Evolutionary conservation across 2,329 filamentous ascomycete genomes (phyloP).

Genomic region (Aaosphaeria arxii): DNA sequence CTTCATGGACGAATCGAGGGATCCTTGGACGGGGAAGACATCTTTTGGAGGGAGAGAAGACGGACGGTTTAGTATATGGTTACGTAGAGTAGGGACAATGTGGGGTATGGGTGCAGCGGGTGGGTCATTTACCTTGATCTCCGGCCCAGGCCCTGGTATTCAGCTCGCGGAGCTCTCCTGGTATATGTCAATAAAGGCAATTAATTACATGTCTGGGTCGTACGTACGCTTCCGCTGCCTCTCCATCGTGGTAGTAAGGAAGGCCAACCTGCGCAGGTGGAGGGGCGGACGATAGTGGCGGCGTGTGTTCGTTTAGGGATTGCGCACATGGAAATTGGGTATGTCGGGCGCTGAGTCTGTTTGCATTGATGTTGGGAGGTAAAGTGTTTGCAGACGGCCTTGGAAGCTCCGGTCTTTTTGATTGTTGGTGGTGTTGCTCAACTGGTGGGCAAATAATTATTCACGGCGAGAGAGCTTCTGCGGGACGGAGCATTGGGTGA

Average conservation of each 20-base stretch:
- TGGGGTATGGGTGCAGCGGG: slow-evolving; percentile 7
- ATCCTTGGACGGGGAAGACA: slow-evolving; percentile 71
- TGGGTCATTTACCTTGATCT: slow-evolving; percentile 64
- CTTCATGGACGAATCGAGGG: slow-evolving; percentile 91
- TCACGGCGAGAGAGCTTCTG: no score
- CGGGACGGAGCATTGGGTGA: no score
- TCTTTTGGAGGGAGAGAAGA: slow-evolving; percentile 50
- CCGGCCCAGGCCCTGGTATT: slow-evolving; percentile 88
- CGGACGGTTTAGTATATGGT: neutral
- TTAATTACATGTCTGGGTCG: neutral
- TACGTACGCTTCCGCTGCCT: slow-evolving; percentile 47
- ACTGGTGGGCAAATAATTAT: no score
- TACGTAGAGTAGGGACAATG: slow-evolving; percentile 2
- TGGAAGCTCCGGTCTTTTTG: no score
- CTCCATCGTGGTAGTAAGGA: slow-evolving; percentile 42
- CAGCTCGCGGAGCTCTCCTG: slow-evolving; percentile 85
- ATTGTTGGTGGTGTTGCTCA: no score
- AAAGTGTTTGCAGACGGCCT: slow-evolving; percentile 12
- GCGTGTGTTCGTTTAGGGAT: slow-evolving; percentile 27
- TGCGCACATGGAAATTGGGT: slow-evolving; percentile 33
- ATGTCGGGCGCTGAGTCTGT: slow-evolving; percentile 31
- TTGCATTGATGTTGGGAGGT: slow-evolving; percentile 30
- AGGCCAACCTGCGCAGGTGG: slow-evolving; percentile 27
- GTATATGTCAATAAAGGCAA: slow-evolving; percentile 15
- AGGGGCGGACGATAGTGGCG: slow-evolving; percentile 31